Evolutionary conservation across 352 stramenopile genomes (phyloP).

Genomic region (Phytopythium delawarense): DNA sequence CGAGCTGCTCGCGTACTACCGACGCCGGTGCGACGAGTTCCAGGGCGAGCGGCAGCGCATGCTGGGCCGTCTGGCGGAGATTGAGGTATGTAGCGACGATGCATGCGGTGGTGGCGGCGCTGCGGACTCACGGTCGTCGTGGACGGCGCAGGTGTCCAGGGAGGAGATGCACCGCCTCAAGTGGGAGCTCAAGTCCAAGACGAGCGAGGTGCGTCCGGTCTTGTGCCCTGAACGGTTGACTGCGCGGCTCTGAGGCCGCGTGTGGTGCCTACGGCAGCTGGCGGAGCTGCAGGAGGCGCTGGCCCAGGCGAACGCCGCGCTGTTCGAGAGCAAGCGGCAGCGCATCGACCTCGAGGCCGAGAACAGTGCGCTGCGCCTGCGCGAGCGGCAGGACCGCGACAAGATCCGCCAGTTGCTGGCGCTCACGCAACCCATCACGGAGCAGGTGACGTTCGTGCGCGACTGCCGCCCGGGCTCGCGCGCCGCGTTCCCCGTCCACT

Average conservation of each 20-base stretch:
- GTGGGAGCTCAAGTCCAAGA: slow-evolving; percentile 62
- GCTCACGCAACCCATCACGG: slow-evolving; percentile 75
- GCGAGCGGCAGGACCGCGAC: slow-evolving; percentile 65
- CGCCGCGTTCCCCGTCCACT: slow-evolving; percentile 40
- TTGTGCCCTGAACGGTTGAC: background rate
- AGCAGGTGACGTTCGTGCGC: slow-evolving; percentile 74
- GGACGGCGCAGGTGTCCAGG: slow-evolving; percentile 48
- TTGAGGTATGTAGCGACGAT: slow-evolving; percentile 30
- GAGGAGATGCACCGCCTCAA: slow-evolving; percentile 70
- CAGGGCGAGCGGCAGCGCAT: slow-evolving; percentile 51
- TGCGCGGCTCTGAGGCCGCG: background rate
- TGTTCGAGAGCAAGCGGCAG: slow-evolving; percentile 66
- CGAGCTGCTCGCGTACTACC: slow-evolving; percentile 59
- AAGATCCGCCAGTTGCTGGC: slow-evolving; percentile 82
- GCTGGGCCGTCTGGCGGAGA: slow-evolving; percentile 45
- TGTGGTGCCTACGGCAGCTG: slow-evolving; percentile 25
- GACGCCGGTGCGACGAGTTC: slow-evolving; percentile 61
- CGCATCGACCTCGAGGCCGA: slow-evolving; percentile 58
- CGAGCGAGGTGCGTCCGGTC: slow-evolving; percentile 48
- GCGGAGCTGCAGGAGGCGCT: slow-evolving; percentile 53
- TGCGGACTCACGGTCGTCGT: background rate
- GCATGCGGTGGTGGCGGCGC: background rate
- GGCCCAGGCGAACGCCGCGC: slow-evolving; percentile 39
- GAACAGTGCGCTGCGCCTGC: slow-evolving; percentile 64
- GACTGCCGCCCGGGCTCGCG: slow-evolving; percentile 61